Base-by-base conservation (phyloP, 306 rosid genomes). In the Vigna trinervia region DNA sequence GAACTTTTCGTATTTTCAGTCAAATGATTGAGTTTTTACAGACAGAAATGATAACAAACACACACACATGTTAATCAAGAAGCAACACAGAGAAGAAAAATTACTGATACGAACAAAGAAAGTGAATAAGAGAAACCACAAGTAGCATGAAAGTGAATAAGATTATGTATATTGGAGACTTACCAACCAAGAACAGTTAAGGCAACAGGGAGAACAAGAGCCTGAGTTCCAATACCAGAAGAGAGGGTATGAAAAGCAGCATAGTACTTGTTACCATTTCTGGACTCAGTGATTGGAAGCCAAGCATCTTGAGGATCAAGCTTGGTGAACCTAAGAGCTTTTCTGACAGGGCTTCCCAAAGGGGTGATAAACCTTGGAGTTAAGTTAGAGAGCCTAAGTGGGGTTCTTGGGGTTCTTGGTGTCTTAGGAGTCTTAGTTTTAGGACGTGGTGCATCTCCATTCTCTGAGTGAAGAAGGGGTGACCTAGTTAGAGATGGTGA, bases 111-210 rank as follows among this genome's bases (percentile, higher is more conserved):
- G 4, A 43, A 10, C 4, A 43, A 11, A 10, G 13, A 43, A 51
- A 17, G 1, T 51, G 57, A 15, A 15, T 14, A 26, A 26, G 28
- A 26, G 19, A 17, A 17, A 17, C 19, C 19, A 17, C 19, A 17
- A 17, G 19, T 17, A 17, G 19, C 19, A 17, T 17, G 13, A 43
- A 51, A 17, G 1, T 51, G 57, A 15, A 15, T 14, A 26, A 26
- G 28, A 26, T 26, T 26, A 26, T 2, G 28, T 26, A 26, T 30
- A 30, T 30, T 4, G 34, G 5, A 30, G 5, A 81, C 83, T 74
- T 84, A 89, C 94, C 94, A 90, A 32, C 94, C 94, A 78, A 90
- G 94, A 71, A 83, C 2, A 8, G 89, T 80, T 78, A 90, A 86
- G 23, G 92, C 91, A 4, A 87, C 76, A 23, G 92, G 91, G 45